Percentiles rank a stretch among this genome's conserved stretches.
Evolutionary conservation across 768 basidiomycete species (phyloP).

Genomic region (Boletellus ananiceps): DNA sequence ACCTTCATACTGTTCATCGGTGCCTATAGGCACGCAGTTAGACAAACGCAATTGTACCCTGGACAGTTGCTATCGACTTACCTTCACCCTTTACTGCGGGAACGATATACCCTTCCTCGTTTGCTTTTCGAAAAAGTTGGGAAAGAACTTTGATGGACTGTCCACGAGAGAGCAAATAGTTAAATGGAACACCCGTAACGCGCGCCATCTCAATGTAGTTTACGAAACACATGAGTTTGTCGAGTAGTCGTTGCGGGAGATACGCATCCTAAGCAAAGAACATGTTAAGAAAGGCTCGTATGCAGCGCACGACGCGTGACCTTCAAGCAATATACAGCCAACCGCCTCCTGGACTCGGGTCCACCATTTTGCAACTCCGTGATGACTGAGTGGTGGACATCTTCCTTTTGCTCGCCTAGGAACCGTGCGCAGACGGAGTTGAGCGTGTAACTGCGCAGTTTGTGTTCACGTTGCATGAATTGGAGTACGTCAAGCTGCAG

Average conservation of each 20-base stretch:
- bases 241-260: constrained; percentile 90
- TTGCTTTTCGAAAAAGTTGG: constrained; percentile 90
- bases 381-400: constrained; percentile 97
- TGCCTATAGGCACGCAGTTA: constrained; percentile 42
- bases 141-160: constrained; percentile 99
- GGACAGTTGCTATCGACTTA: constrained; percentile 22
- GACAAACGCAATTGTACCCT: background rate
- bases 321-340: constrained; percentile 98
- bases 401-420: constrained; percentile 97
- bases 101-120: constrained; percentile 85
- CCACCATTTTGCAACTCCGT: constrained; percentile 97
- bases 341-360: constrained; percentile 82
- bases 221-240: constrained; percentile 98
- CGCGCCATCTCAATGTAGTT: constrained; percentile 99
- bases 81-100: constrained; percentile 86
- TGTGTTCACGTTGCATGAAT: constrained; percentile 98
- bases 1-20: constrained; percentile 97
- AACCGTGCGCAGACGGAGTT: constrained; percentile 98
- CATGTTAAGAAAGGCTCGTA: constrained; percentile 1
- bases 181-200: constrained; percentile 99
- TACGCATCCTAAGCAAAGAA: constrained; percentile 77
- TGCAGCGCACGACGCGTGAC: constrained; percentile 33
- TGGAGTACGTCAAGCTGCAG: constrained; percentile 94
- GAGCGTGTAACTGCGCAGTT: constrained; percentile 92
- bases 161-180: constrained; percentile 86